A percentile compares a stretch with the other conserved stretches of the same genome.
phyloP scores from a whole-genome alignment of 345 rosid species.

The Hibiscus trionum region DNA sequence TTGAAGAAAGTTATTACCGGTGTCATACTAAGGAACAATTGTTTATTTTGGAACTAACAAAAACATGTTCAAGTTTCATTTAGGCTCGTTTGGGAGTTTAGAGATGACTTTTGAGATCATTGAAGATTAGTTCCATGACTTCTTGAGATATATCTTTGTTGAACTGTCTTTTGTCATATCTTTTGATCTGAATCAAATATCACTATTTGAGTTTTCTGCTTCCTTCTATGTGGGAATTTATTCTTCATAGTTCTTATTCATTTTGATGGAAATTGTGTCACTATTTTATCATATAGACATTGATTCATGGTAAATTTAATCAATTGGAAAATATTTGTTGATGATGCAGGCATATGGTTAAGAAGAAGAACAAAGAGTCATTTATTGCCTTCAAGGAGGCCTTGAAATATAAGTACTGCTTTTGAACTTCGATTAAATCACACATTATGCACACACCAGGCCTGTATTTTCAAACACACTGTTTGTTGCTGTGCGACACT shows the following conservation, averaged over 20 bases:
- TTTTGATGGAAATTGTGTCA: background rate
- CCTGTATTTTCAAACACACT: background rate
- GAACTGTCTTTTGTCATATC: background rate
- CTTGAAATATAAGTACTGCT: conserved; percentile 68
- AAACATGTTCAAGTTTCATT: background rate
- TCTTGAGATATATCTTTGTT: background rate
- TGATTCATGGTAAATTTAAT: background rate
- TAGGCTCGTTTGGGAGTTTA: background rate
- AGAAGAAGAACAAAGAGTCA: conserved; percentile 79
- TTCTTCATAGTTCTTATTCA: background rate
- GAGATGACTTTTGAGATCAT: background rate
- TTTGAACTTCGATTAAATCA: conserved; percentile 12
- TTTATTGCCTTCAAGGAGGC: conserved; percentile 96
- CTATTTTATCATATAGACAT: background rate
- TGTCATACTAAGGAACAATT: background rate
- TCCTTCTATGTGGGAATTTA: too few relatives aligned
- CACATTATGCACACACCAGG: background rate
- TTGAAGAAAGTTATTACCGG: background rate
- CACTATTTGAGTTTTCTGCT: background rate
- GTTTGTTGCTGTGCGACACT: background rate
- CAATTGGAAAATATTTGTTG: background rate
- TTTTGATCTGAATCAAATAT: background rate
- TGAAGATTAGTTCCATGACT: too few relatives aligned
- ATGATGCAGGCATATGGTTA: conserved; percentile 72
- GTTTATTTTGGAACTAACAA: background rate